Evolutionary conservation across 352 stramenopile genomes (phyloP).

Genomic region (Pilasporangium apinafurcum): DNA sequence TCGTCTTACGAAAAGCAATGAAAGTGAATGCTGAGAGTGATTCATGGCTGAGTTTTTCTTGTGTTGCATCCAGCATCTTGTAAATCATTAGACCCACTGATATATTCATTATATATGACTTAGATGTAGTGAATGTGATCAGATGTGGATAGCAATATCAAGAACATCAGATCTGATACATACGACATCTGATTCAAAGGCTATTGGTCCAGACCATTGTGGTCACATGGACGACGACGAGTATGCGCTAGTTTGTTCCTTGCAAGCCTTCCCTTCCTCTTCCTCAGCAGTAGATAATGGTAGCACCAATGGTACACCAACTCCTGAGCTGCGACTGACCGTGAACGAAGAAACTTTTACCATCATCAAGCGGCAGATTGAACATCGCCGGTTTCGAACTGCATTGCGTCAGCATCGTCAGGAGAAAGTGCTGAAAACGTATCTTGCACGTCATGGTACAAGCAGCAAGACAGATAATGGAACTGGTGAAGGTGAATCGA

Average conservation of each 20-base stretch:
- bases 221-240: constrained; percentile 53
- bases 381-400: constrained; percentile 32
- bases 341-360: constrained; percentile 45
- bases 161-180: too few species aligned
- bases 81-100: too few species aligned
- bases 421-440: constrained; percentile 47
- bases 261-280: constrained; percentile 19
- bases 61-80: too few species aligned
- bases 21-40: too few species aligned
- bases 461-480: too few species aligned
- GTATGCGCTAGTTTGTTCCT: constrained; percentile 38
- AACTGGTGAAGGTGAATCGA: constrained; percentile 14
- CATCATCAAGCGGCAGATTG: constrained; percentile 53
- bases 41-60: too few species aligned
- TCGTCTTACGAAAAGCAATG: too few species aligned
- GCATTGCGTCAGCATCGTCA: constrained; percentile 46
- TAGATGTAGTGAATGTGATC: too few species aligned
- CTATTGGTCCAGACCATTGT: not conserved
- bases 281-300: not conserved
- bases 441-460: constrained; percentile 28
- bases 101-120: too few species aligned
- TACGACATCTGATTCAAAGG: too few species aligned
- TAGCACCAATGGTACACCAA: not conserved
- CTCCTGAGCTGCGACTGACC: constrained; percentile 9
- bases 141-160: too few species aligned